Evolutionary conservation across 768 basidiomycete genomes (phyloP).

Genomic region (Chalciporus chontae): DNA sequence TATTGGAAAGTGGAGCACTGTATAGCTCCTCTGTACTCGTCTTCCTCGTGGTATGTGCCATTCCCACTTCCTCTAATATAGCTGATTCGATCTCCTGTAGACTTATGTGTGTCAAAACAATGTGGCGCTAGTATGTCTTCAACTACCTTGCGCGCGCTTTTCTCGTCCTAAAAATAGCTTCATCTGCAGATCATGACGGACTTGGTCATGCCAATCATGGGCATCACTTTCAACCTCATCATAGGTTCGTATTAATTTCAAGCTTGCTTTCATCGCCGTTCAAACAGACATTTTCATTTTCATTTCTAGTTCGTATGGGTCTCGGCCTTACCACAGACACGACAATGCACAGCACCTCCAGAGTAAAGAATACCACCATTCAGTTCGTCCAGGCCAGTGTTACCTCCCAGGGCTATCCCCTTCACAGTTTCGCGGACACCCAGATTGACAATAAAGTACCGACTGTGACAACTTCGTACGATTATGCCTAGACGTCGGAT

Average conservation of each 20-base stretch:
- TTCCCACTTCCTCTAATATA: not conserved
- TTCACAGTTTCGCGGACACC: not conserved
- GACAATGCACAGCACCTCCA: not conserved
- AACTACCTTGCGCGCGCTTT: not conserved
- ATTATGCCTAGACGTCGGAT: not conserved
- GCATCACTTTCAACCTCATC: constrained; percentile 8
- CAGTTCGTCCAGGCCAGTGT: not conserved
- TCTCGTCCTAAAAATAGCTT: not conserved
- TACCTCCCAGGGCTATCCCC: not conserved
- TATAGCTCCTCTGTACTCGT: constrained; percentile 6
- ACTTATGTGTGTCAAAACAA: constrained; percentile 5
- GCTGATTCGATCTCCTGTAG: not conserved
- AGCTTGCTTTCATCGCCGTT: not conserved
- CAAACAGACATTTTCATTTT: not conserved
- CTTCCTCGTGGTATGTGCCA: constrained; percentile 2
- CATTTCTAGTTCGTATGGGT: not conserved
- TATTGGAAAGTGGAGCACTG: constrained; percentile 9
- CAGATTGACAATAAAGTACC: not conserved
- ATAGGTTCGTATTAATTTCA: constrained; percentile 1
- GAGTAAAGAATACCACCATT: not conserved
- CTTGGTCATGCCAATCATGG: constrained; percentile 6
- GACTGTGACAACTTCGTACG: not conserved
- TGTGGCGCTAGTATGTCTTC: constrained; percentile 1
- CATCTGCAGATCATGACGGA: constrained; percentile 6
- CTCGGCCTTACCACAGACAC: not conserved